Base-by-base conservation (phyloP, 179 eudicot species). In the Vitellaria paradoxa region DNA sequence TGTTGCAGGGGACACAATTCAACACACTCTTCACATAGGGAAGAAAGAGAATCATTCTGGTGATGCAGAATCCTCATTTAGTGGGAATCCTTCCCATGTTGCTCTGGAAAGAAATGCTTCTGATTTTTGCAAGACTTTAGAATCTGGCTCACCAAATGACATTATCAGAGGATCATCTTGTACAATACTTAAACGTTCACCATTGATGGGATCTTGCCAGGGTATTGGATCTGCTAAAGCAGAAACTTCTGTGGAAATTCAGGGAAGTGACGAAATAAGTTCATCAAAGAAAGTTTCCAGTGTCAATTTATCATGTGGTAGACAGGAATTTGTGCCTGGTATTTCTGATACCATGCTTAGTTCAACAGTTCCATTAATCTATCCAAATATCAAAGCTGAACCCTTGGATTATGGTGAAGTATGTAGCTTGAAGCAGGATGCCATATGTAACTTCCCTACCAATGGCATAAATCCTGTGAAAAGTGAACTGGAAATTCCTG, bases 341-440 rank as follows among this genome's bases (percentile, higher is more conserved):
- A 61, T 65, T 42, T 74, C 70, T 70, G 76, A 70, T 68, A 50
- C 75, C 62, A 40, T 73, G 76, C 72, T 46, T 64, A 70, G 67
- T 82, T 76, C 85, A 73, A 81, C 78, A 53, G 65, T 75, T 50
- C 55, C 79, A 26, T 67, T 73, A 60, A 70, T 60, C 55, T 72
- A 78, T 77, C 67, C 79, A 45, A 78, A 82, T 76, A 87, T 96
- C 74, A 96, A 96, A 81, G 83, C 77, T 82, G 99, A 96, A 79
- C 90, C 90, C 47, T 46, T 84, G 81, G 89, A 85, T 65, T 62
- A 68, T 30, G 79, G 55, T 71, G 88, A 81, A 26, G 42, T 75
- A 20, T 73, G 53, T 56, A 56, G 40, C 71, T 68, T 68, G 47
- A 76, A 77, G 70, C 81, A 69, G 56, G 75, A 74, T 62, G 77